These are phyloP conservation scores for Pichia heedii DNA, from an alignment of 805 yeast genomes.

Conservation along the genomic window DNA sequence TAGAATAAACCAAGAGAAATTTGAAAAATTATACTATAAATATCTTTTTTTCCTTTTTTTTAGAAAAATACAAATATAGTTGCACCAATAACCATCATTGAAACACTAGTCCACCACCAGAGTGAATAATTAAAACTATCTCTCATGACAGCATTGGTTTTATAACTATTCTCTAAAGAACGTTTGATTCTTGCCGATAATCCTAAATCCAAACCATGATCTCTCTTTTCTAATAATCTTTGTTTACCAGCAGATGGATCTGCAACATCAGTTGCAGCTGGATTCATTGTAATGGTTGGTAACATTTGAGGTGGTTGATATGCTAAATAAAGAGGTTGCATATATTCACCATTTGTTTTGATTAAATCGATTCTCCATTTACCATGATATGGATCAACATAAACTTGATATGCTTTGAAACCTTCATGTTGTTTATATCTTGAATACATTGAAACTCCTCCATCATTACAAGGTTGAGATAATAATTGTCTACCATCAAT, in stretches of 20 bases:
- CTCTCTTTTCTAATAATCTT: conserved; percentile 8
- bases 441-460: conserved; percentile 51
- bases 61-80: conserved; percentile 12
- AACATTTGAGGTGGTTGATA: conserved; percentile 94
- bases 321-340: conserved; percentile 86
- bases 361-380: conserved; percentile 64
- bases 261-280: conserved; percentile 37
- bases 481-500: conserved; percentile 91
- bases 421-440: conserved; percentile 63
- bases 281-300: conserved; percentile 87
- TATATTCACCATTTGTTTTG: conserved; percentile 67
- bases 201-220: conserved; percentile 19
- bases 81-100: conserved; percentile 27
- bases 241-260: conserved; percentile 8
- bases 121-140: conserved; percentile 33
- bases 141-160: conserved; percentile 59
- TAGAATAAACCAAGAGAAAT: no score
- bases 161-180: conserved; percentile 68
- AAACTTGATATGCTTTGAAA: conserved; percentile 49
- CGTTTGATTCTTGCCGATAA: conserved; percentile 47
- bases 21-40: no score
- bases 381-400: conserved; percentile 76
- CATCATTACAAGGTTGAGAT: conserved; percentile 75
- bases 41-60: no score
- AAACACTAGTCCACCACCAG: conserved; percentile 52